Evolutionary conservation across 257 asterid species (phyloP).

Genomic region (Galeopsis tetrahit): DNA sequence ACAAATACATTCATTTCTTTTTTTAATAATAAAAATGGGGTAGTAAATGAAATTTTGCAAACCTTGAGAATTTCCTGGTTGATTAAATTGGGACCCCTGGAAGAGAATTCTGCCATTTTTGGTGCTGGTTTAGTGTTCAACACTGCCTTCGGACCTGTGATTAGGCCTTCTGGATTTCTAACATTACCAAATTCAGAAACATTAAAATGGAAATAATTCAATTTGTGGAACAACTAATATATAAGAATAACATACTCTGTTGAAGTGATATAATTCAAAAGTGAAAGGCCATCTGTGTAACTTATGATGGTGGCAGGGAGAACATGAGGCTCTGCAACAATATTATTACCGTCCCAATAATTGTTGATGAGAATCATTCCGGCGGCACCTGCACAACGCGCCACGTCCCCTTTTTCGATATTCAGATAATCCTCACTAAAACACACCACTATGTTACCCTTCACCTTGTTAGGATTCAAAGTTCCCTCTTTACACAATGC

Average conservation of each 20-base stretch:
- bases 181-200: neutral
- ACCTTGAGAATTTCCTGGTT: constrained; percentile 78
- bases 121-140: constrained; percentile 58
- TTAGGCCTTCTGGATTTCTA: constrained; percentile 53
- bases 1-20: neutral
- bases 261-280: constrained; percentile 47
- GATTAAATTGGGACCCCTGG: constrained; percentile 64
- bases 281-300: constrained; percentile 48
- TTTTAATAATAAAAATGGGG: neutral
- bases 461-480: constrained; percentile 51
- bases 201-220: too few species aligned
- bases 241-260: constrained; percentile 35
- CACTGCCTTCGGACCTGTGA: constrained; percentile 41
- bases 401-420: constrained; percentile 47
- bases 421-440: constrained; percentile 44
- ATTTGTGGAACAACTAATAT: neutral
- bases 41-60: neutral
- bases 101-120: constrained; percentile 64
- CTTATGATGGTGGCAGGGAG: constrained; percentile 61
- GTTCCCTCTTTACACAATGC: constrained; percentile 41
- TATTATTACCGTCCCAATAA: constrained; percentile 18
- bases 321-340: constrained; percentile 46
- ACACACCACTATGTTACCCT: constrained; percentile 68
- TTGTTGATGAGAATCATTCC: constrained; percentile 69
- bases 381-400: constrained; percentile 56